Conservation (phyloP, 1,284 basidiomycete genomes). For the Porodaedalea pini region DNA sequence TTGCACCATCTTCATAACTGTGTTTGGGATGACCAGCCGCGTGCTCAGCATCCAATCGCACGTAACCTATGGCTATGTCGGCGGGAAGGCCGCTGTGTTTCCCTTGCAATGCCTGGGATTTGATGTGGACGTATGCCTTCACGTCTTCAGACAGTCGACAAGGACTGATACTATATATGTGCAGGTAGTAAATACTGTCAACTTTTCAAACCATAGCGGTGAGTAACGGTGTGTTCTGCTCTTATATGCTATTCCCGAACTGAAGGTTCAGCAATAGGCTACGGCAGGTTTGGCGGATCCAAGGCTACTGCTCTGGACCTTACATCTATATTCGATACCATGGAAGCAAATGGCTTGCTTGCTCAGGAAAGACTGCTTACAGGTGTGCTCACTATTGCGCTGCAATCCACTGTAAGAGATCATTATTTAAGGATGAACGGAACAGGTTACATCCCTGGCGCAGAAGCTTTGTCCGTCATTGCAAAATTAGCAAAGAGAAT, state of each 20-base stretch:
- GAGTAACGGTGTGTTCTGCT: conserved; percentile 24
- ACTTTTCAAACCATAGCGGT: conserved; percentile 95
- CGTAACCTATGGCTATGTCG: conserved; percentile 95
- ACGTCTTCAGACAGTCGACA: neutral
- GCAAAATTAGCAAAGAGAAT: conserved; percentile 61
- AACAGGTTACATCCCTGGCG: conserved; percentile 83
- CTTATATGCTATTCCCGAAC: neutral
- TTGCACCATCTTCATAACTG: neutral
- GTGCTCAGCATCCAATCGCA: conserved; percentile 90
- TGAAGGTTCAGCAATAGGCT: conserved; percentile 47
- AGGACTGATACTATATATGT: neutral
- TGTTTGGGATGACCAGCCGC: conserved; percentile 32
- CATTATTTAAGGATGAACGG: neutral
- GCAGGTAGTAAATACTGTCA: conserved; percentile 92
- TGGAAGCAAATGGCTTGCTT: conserved; percentile 69
- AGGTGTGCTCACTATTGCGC: conserved; percentile 37
- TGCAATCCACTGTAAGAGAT: neutral
- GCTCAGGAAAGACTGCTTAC: conserved; percentile 67
- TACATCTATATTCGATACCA: conserved; percentile 56
- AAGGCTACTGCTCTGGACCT: conserved; percentile 72
- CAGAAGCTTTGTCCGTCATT: conserved; percentile 72
- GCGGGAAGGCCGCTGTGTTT: conserved; percentile 91
- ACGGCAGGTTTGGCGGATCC: conserved; percentile 71
- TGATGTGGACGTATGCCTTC: conserved; percentile 84
- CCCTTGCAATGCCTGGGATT: conserved; percentile 93